These are phyloP conservation scores for Cavenderia fasciculata DNA, from an alignment of 78 protist genomes.

Conservation along the genomic window DNA sequence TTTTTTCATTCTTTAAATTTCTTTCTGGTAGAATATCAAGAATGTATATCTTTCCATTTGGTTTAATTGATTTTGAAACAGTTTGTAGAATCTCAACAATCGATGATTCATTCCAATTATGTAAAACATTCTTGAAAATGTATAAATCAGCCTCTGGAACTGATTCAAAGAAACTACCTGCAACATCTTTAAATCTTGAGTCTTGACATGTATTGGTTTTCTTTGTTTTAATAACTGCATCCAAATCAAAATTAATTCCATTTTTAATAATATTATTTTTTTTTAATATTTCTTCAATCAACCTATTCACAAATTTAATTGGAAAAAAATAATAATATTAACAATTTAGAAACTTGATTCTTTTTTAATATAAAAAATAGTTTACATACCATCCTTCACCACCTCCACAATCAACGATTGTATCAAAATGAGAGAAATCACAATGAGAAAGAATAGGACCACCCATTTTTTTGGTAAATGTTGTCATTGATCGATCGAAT, in stretches of 20 bases:
- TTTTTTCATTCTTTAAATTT: too few species aligned
- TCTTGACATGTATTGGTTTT: neutral
- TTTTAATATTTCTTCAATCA: neutral
- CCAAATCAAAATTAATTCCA: constrained; percentile 10
- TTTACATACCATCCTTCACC: constrained; percentile 1
- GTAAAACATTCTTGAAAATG: constrained; percentile 5
- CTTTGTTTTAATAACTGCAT: neutral
- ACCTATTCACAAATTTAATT: neutral
- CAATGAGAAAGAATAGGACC: neutral
- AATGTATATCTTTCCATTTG: constrained; percentile 5
- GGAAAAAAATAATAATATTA: neutral
- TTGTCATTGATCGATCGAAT: neutral
- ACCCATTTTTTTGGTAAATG: neutral
- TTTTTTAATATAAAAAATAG: too few species aligned
- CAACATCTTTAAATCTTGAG: constrained; percentile 26
- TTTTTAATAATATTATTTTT: neutral
- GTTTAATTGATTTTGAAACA: constrained; percentile 13
- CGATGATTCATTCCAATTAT: constrained; percentile 11
- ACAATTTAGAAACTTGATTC: neutral
- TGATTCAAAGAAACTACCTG: constrained; percentile 33
- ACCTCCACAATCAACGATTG: constrained; percentile 31
- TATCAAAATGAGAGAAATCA: constrained; percentile 15
- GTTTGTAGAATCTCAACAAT: neutral
- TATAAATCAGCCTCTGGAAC: constrained; percentile 50
- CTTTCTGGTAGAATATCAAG: too few species aligned